Evolutionary conservation across 2,329 filamentous ascomycete species (phyloP), one percentile per base, ranked within the genome.

Genomic region (Fonsecaea monophora): DNA sequence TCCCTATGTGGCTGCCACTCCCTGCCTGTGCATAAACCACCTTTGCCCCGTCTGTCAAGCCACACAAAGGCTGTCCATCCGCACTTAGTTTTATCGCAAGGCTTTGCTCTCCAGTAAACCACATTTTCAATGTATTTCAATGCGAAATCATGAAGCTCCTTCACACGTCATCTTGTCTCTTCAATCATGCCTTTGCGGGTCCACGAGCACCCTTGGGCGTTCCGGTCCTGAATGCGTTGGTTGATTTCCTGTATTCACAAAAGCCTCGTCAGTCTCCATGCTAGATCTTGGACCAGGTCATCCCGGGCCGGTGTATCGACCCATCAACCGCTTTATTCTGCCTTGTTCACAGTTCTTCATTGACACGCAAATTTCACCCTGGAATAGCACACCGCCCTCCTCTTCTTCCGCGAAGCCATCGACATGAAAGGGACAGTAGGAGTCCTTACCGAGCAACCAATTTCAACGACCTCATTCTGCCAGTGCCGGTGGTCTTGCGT

Each of bases 401-500:
- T 12, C 18, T 25, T 15, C 45, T 50, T 50, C 18, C 21, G 9
- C 7, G 10, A 50, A 50, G 18, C 21, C 45, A 25, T 1, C 8
- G n/a, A 10, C 15, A 50, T 21, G 25, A 25, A 25, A 48, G 42
- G 18, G 12, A 50, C 18, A 25, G 45, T 25, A 50, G 45, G 45
- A 25, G 45, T 53, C 55, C 68, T 70, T 70, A 70, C 68, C 95
- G 90, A 81, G 93, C 86, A 81, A 99, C 90, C 78, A 87, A 88
- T 88, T 96, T 96, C 82, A 99, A 88, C 86, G 94, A 92, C 81
- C 92, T 89, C 90, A 94, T 95, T 84, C 95, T 92, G 83, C 95
- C 95, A 80, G 92, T 94, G 79, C 95, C 95, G 82, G 92, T 94
- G 80, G 94, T 97, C 94, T 97, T 98, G 91, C 95, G 96, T 84